Conservation (phyloP, 768 basidiomycete genomes). For the Rhodocollybia butyracea region DNA sequence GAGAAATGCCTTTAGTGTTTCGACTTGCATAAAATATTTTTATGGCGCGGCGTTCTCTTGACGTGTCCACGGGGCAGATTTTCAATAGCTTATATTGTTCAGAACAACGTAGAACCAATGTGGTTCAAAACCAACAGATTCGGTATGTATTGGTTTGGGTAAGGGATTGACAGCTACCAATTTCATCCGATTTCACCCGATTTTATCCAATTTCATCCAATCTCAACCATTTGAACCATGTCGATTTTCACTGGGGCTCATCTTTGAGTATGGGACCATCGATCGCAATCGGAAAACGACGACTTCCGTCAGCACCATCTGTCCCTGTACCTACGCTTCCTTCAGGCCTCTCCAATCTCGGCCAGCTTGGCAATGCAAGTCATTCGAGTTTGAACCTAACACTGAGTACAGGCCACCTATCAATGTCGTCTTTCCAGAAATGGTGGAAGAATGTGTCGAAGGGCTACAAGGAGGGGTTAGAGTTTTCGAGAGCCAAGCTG, state of each 20-base stretch:
- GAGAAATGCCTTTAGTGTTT: too few relatives aligned
- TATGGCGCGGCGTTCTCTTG: too few relatives aligned
- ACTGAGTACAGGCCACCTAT: constrained; percentile 44
- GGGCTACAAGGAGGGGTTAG: constrained; percentile 73
- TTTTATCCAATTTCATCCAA: too few relatives aligned
- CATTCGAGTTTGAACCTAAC: constrained; percentile 47
- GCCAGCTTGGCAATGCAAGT: constrained; percentile 23
- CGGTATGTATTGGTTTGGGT: too few relatives aligned
- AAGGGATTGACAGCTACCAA: too few relatives aligned
- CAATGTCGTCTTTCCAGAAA: constrained; percentile 56
- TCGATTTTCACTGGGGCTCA: constrained; percentile 60
- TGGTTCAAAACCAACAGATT: too few relatives aligned
- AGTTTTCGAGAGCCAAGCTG: constrained; percentile 77
- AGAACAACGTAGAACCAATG: too few relatives aligned
- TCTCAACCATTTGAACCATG: too few relatives aligned
- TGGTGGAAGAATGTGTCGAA: constrained; percentile 67
- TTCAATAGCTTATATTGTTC: too few relatives aligned
- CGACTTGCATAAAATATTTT: too few relatives aligned
- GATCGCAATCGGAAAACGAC: constrained; percentile 27
- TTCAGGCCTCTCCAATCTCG: constrained; percentile 23
- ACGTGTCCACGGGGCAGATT: too few relatives aligned
- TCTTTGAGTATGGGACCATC: constrained; percentile 54
- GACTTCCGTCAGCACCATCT: constrained; percentile 8
- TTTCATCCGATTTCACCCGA: too few relatives aligned
- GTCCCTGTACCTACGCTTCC: constrained; percentile 30